These are phyloP conservation scores for Nakaseomyces sp. DNA, from an alignment of 1,139 yeast species.

Conservation along the genomic window DNA sequence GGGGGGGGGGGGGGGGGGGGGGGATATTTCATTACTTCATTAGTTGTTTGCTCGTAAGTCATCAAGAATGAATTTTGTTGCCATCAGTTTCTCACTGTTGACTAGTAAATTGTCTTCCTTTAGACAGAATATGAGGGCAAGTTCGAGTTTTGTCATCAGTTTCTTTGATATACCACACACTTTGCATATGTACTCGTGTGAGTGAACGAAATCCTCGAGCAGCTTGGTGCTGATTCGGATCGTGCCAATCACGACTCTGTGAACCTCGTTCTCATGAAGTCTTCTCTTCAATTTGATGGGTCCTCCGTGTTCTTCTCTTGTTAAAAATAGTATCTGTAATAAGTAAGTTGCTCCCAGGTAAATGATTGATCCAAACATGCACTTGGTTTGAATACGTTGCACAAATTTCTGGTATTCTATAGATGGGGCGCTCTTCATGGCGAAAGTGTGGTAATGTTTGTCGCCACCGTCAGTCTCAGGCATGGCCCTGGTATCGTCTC, in stretches of 20 bases:
- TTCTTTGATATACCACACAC: constrained; percentile 42
- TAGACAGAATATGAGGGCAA: constrained; percentile 35
- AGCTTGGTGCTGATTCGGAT: constrained; percentile 44
- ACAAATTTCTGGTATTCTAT: constrained; percentile 16
- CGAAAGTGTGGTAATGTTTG: constrained; percentile 9
- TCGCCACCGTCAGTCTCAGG: constrained; percentile 2
- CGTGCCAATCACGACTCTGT: constrained; percentile 42
- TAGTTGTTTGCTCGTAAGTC: constrained; percentile 8
- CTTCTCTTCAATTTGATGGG: constrained; percentile 32
- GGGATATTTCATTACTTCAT: not conserved
- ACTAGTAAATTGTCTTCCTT: constrained; percentile 19
- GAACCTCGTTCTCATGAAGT: constrained; percentile 35
- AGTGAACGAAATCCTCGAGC: constrained; percentile 44
- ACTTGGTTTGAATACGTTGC: constrained; percentile 20
- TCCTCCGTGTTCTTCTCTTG: constrained; percentile 33
- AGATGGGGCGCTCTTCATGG: constrained; percentile 21
- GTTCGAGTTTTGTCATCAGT: constrained; percentile 41
- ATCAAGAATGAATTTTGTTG: constrained; percentile 12
- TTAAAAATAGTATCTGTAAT: constrained; percentile 32
- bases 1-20: too few species aligned
- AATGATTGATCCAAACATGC: constrained; percentile 19
- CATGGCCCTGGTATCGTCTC: constrained; percentile 6
- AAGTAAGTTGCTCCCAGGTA: constrained; percentile 20
- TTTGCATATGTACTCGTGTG: constrained; percentile 43
- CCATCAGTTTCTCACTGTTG: constrained; percentile 17